Base-by-base conservation (phyloP, 169 alveolate species). In the Plasmodium chabaudi region DNA sequence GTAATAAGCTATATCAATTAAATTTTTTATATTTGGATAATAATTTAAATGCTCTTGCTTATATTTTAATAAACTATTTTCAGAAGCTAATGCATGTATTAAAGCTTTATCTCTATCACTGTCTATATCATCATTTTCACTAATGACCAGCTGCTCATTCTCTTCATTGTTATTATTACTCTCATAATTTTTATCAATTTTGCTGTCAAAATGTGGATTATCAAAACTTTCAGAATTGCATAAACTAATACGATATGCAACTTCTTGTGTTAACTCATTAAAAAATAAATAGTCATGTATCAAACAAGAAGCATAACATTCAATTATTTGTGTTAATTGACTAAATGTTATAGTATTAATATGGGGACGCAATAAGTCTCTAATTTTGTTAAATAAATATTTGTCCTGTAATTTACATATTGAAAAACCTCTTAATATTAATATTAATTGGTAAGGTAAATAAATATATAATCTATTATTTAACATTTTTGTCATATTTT, bases 361-460 rank as follows among this genome's bases (percentile, higher is more conserved):
- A 9, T 74, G 88, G 6, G 88, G 60, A 64, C 68, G 57, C 46
- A 89, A 63, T 44, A 60, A 57, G 46, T 56, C 92, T n/a, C 95
- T 51, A 5, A 93, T 61, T 27, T 44, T 65, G 25, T 89, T 72
- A 65, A 95, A 94, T 7, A 95, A 89, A 63, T 91, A 53, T 89
- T 94, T 95, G 56, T 94, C 94, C 60, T 93, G 95, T 25, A 95
- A 75, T 25, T 94, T 39, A 46, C 95, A 93, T 27, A 34, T 39
- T 5, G 96, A 93, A 60, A 87, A 93, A 13, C 95, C 94, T 6
- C 53, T 61, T 12, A 94, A 93, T 56, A 94, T 87, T 27, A 69
- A 64, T 39, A 89, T 89, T 60, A 95, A 70, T 71, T 94, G 97
- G n/a, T 82, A 46, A 51, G 96, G 95, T 17, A 93, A 63, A 70